phyloP scores from a whole-genome alignment of 1,284 basidiomycete genomes.

The Ganoderma multipileum region DNA sequence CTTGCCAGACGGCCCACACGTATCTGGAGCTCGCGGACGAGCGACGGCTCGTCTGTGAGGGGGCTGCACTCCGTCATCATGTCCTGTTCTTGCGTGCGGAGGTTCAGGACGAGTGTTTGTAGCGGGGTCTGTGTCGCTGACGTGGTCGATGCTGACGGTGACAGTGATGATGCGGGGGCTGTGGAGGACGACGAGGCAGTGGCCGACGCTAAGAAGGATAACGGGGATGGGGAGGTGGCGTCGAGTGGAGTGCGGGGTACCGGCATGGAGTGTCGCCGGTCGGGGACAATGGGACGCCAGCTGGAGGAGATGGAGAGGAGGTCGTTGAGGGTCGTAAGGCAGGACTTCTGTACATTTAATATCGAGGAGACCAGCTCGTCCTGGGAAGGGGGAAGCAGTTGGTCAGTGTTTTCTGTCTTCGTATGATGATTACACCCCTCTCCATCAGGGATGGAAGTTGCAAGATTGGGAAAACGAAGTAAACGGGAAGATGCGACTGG shows the following conservation, averaged over 20 bases:
- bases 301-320: constrained; percentile 61
- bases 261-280: constrained; percentile 71
- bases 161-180: background rate
- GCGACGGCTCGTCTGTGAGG: constrained; percentile 51
- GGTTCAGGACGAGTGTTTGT: constrained; percentile 66
- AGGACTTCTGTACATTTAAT: constrained; percentile 71
- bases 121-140: constrained; percentile 44
- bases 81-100: constrained; percentile 55
- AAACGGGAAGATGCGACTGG: background rate
- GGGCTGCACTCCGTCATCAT: constrained; percentile 40
- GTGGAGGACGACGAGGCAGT: constrained; percentile 36
- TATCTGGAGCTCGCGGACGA: constrained; percentile 68
- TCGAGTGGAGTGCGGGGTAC: constrained; percentile 43
- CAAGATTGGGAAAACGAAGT: background rate
- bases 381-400: constrained; percentile 39
- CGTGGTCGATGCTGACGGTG: constrained; percentile 37
- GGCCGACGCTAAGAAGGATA: constrained; percentile 14
- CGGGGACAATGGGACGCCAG: constrained; percentile 67
- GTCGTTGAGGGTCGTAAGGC: constrained; percentile 74
- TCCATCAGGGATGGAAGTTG: background rate
- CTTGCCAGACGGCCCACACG: constrained; percentile 57
- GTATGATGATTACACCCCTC: background rate
- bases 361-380: constrained; percentile 74
- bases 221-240: constrained; percentile 37
- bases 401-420: background rate